Conservation (phyloP, 2,329 filamentous ascomycete species). For the Akanthomyces dipterigenus region DNA sequence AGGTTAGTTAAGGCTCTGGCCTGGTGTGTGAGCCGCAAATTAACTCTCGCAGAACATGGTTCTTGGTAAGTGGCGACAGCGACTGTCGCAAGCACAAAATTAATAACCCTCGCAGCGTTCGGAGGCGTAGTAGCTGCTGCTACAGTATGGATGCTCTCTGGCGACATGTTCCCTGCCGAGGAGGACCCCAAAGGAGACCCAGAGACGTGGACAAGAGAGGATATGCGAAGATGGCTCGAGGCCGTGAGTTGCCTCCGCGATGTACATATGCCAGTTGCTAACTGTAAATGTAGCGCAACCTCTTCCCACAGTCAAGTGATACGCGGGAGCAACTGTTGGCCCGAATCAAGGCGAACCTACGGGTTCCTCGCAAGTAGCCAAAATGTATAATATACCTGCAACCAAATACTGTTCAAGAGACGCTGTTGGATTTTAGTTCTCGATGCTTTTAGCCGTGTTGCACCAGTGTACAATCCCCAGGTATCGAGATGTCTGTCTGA, state of each 20-base stretch:
- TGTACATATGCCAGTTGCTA: neutral
- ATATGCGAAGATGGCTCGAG: slow-evolving; percentile 74
- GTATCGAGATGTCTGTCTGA: neutral
- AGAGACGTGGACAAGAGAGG: slow-evolving; percentile 66
- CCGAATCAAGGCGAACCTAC: slow-evolving; percentile 41
- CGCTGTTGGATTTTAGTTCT: neutral
- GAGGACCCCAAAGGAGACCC: slow-evolving; percentile 71
- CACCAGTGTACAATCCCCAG: neutral
- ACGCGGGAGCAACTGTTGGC: slow-evolving; percentile 41
- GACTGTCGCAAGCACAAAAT: slow-evolving; percentile 17
- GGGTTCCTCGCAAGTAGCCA: slow-evolving; percentile 27
- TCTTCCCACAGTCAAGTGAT: slow-evolving; percentile 37
- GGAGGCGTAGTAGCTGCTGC: slow-evolving; percentile 75
- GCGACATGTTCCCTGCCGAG: slow-evolving; percentile 71
- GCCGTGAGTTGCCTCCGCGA: slow-evolving; percentile 53
- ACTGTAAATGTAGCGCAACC: slow-evolving; percentile 31
- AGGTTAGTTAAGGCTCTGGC: slow-evolving; percentile 38
- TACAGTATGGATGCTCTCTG: slow-evolving; percentile 78
- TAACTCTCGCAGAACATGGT: slow-evolving; percentile 53
- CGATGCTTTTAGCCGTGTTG: neutral
- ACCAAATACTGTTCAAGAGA: neutral
- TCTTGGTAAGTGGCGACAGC: slow-evolving; percentile 45
- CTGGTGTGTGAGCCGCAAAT: neutral
- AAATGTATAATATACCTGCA: neutral
- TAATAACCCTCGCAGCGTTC: slow-evolving; percentile 54